Evolutionary conservation across 495 filamentous ascomycete genomes (phyloP).

Genomic region (Trichoderma erinaceum): DNA sequence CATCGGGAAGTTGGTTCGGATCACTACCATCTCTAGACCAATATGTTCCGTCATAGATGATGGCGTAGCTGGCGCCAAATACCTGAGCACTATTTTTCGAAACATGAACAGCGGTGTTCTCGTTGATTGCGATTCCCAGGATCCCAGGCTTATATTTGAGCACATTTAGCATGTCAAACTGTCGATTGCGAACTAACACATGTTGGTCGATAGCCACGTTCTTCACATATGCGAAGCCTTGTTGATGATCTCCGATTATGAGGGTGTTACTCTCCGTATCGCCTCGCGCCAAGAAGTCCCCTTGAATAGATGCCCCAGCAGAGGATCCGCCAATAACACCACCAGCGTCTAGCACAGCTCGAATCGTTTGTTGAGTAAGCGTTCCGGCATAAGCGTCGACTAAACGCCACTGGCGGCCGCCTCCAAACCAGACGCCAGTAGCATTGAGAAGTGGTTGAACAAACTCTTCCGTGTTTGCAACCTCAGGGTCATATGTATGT

Average conservation of each 20-base stretch:
- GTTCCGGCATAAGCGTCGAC: conserved; percentile 33
- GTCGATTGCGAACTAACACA: conserved; percentile 28
- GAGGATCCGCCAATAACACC: conserved; percentile 30
- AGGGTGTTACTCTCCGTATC: conserved; percentile 29
- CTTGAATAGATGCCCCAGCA: conserved; percentile 32
- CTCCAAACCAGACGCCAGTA: conserved; percentile 29
- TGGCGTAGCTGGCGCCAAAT: conserved; percentile 25
- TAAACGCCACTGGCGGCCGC: conserved; percentile 30
- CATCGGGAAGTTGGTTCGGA: conserved; percentile 23
- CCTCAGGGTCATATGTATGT: conserved; percentile 29
- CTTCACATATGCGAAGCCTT: conserved; percentile 29
- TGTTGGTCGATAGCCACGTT: conserved; percentile 32
- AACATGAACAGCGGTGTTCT: conserved; percentile 32
- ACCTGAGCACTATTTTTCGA: conserved; percentile 27
- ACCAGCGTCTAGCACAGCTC: conserved; percentile 27
- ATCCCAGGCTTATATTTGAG: conserved; percentile 30
- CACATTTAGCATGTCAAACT: conserved; percentile 33
- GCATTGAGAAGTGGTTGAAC: conserved; percentile 25
- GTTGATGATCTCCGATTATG: conserved; percentile 29
- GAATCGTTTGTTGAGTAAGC: conserved; percentile 27
- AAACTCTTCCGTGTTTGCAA: conserved; percentile 31
- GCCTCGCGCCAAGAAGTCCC: conserved; percentile 29
- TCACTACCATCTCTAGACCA: conserved; percentile 27
- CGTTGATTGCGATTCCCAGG: conserved; percentile 29
- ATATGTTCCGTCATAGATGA: conserved; percentile 25